Conservation (phyloP, 2,329 filamentous ascomycete species). For the Nothophaeocryptopus gaeumannii region DNA sequence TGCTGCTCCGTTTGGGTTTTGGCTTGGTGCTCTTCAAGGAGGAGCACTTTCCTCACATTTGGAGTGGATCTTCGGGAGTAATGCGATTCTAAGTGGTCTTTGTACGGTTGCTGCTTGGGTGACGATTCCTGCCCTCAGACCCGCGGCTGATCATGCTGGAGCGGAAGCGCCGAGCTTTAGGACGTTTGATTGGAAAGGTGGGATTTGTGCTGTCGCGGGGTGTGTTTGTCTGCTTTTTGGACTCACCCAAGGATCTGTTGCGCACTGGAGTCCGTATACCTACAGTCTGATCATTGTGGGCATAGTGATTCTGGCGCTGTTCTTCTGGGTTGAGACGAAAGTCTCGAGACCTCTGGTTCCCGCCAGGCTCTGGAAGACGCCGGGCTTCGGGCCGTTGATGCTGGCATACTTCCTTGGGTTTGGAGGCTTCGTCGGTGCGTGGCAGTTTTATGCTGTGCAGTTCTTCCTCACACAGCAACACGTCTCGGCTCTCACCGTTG, state of each 20-base stretch:
- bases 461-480: constrained; percentile 41
- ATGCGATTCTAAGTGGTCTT: constrained; percentile 40
- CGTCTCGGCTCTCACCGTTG: constrained; percentile 40
- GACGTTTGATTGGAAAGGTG: constrained; percentile 35
- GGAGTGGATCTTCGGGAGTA: constrained; percentile 46
- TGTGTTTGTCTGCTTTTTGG: constrained; percentile 38
- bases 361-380: constrained; percentile 43
- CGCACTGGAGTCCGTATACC: constrained; percentile 39
- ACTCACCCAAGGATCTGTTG: constrained; percentile 36
- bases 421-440: constrained; percentile 31
- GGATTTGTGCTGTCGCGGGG: constrained; percentile 28
- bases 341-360: constrained; percentile 36
- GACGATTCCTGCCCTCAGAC: constrained; percentile 40
- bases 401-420: constrained; percentile 45
- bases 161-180: constrained; percentile 22
- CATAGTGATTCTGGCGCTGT: constrained; percentile 31
- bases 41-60: constrained; percentile 42
- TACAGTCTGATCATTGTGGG: constrained; percentile 37
- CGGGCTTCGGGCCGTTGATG: constrained; percentile 45
- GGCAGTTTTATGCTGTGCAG: constrained; percentile 40
- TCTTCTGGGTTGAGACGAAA: constrained; percentile 33
- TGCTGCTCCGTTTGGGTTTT: constrained; percentile 38
- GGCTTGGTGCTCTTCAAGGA: constrained; percentile 41
- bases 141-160: constrained; percentile 29
- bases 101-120: constrained; percentile 40